These are phyloP conservation scores for Hygrocybe coccinea DNA, from an alignment of 768 basidiomycete species.

Conservation along the genomic window DNA sequence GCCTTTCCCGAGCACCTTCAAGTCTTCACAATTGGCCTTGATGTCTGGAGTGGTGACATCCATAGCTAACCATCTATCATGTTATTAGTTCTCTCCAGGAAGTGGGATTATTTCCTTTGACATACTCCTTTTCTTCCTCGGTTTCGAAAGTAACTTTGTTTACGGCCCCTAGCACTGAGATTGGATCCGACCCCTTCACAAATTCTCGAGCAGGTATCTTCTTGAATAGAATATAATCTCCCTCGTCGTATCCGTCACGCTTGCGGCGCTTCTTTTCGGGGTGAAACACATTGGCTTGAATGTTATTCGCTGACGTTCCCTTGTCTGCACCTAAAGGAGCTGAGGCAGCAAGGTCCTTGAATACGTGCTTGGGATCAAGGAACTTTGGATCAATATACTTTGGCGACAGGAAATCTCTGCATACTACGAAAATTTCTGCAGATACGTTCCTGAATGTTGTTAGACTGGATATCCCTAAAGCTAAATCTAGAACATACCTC, in stretches of 20 bases:
- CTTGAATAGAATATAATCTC: constrained; percentile 87
- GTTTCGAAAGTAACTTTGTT: constrained; percentile 75
- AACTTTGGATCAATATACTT: constrained; percentile 97
- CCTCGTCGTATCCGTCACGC: constrained; percentile 93
- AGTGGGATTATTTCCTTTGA: neutral
- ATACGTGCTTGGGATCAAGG: constrained; percentile 94
- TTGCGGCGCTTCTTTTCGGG: constrained; percentile 94
- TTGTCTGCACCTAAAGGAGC: constrained; percentile 43
- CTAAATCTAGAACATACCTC: constrained; percentile 46
- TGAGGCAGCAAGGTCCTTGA: constrained; percentile 75
- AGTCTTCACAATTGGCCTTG: constrained; percentile 77
- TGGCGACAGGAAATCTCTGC: constrained; percentile 90
- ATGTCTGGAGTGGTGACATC: constrained; percentile 75
- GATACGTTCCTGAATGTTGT: constrained; percentile 77
- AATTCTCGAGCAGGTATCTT: constrained; percentile 66
- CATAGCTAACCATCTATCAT: constrained; percentile 63
- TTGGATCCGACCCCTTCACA: constrained; percentile 63
- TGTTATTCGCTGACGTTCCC: constrained; percentile 57
- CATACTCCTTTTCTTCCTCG: constrained; percentile 79
- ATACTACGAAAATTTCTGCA: constrained; percentile 99
- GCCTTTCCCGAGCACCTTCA: constrained; percentile 95
- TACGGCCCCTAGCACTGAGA: constrained; percentile 68
- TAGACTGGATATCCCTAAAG: neutral
- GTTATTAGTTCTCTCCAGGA: neutral
- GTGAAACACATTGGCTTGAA: constrained; percentile 88